These are phyloP conservation scores for Gossypium trilobum DNA, from an alignment of 441 rosid genomes.

Conservation along the genomic window DNA sequence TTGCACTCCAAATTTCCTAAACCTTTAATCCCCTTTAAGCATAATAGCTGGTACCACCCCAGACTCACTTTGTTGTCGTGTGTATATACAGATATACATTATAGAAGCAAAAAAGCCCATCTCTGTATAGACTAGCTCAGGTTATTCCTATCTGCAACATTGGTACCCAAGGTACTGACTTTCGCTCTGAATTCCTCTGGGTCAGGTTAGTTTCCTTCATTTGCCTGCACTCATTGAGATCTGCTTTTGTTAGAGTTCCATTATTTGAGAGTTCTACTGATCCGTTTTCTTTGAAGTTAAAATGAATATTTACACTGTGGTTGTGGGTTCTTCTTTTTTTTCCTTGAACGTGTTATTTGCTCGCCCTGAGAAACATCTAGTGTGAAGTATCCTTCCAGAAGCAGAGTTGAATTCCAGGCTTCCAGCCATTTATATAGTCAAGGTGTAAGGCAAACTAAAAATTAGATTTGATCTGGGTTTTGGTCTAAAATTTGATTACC, in stretches of 20 bases:
- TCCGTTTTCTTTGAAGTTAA: constrained; percentile 4
- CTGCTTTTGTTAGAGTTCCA: not conserved
- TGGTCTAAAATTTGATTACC: constrained; percentile 16
- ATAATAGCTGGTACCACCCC: not conserved
- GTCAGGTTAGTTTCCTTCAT: constrained; percentile 38
- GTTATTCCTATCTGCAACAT: constrained; percentile 15
- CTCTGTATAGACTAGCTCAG: constrained; percentile 27
- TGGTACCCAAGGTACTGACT: constrained; percentile 4
- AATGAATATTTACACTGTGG: not conserved
- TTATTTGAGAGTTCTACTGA: not conserved
- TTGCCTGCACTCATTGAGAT: constrained; percentile 10
- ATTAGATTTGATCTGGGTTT: not conserved
- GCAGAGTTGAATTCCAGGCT: not conserved
- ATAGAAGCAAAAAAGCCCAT: not conserved
- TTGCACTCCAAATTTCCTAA: not conserved
- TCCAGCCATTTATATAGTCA: not conserved
- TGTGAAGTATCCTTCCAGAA: not conserved
- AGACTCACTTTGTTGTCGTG: not conserved
- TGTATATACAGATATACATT: not conserved
- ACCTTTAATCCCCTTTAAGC: not conserved
- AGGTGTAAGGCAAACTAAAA: not conserved
- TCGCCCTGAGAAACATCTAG: not conserved
- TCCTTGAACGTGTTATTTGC: too few species aligned
- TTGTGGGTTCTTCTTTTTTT: not conserved
- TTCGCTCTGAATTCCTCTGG: constrained; percentile 36